phyloP scores from a whole-genome alignment of 495 filamentous ascomycete genomes.

The Aspergillus kassunensis region DNA sequence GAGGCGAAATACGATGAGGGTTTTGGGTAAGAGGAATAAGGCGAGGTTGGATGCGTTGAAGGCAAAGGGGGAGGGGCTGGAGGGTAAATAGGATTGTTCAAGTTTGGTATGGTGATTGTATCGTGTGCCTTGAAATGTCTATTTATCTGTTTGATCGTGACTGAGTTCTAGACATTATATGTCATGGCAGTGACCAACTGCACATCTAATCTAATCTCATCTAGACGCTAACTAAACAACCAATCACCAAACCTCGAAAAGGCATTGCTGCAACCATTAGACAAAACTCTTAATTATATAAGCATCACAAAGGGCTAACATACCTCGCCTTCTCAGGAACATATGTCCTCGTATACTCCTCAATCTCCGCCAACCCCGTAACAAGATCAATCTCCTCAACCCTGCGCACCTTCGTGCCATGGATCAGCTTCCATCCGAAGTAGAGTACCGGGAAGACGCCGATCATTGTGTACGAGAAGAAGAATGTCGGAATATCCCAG shows the following conservation, averaged over 20 bases:
- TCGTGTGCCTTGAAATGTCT: too few species aligned
- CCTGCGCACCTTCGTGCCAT: conserved; percentile 54
- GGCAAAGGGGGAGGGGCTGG: neutral
- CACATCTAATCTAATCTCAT: neutral
- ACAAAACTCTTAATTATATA: too few species aligned
- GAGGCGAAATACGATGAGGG: conserved; percentile 55
- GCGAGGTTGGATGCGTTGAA: conserved; percentile 52
- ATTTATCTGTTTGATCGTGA: too few species aligned
- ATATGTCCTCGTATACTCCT: conserved; percentile 66
- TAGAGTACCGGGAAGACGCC: conserved; percentile 62
- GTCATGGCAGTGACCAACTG: neutral
- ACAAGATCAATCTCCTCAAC: conserved; percentile 61
- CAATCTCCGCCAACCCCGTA: conserved; percentile 65
- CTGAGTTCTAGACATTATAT: too few species aligned
- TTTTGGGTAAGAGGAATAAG: conserved; percentile 63
- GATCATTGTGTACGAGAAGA: conserved; percentile 76
- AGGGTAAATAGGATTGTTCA: too few species aligned
- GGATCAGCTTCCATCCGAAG: conserved; percentile 65
- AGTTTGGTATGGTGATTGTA: too few species aligned
- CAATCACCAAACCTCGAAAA: conserved; percentile 25
- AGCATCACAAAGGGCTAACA: conserved; percentile 18
- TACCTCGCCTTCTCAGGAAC: conserved; percentile 56
- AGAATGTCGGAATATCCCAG: conserved; percentile 69
- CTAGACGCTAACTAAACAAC: conserved; percentile 12
- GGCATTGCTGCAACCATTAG: conserved; percentile 18